Percentiles rank a stretch among this genome's conserved stretches.
Conservation (phyloP, 495 filamentous ascomycete species). For the Trichoderma gamsii region DNA sequence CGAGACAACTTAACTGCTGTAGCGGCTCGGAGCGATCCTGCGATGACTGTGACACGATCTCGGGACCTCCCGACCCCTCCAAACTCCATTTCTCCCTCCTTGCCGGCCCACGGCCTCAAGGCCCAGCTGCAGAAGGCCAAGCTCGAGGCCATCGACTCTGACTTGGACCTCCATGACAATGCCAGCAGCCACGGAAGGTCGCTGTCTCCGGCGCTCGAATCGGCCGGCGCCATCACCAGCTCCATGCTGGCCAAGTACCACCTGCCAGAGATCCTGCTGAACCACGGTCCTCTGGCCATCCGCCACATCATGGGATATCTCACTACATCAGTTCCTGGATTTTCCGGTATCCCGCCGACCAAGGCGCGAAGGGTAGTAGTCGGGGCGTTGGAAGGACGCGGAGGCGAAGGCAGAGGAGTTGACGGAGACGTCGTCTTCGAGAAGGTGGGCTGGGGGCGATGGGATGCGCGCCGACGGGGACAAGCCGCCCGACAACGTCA, state of each 20-base stretch:
- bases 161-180: conserved; percentile 76
- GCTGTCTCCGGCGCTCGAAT: conserved; percentile 54
- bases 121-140: conserved; percentile 52
- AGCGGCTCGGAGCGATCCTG: conserved; percentile 51
- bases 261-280: conserved; percentile 82
- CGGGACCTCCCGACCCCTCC: conserved; percentile 81
- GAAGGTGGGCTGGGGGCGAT: conserved; percentile 96
- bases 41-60: conserved; percentile 40
- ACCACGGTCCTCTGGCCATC: conserved; percentile 86
- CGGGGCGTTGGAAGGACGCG: conserved; percentile 67
- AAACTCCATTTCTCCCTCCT: conserved; percentile 88
- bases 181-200: conserved; percentile 46
- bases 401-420: conserved; percentile 57
- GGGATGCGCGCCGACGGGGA: conserved; percentile 75
- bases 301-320: conserved; percentile 91
- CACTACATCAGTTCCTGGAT: conserved; percentile 88
- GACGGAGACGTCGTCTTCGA: conserved; percentile 81
- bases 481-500: conserved; percentile 47
- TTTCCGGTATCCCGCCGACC: conserved; percentile 81
- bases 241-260: conserved; percentile 84
- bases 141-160: conserved; percentile 72
- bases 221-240: conserved; percentile 76
- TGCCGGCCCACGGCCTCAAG: conserved; percentile 74
- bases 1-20: conserved; percentile 58
- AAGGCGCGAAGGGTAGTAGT: conserved; percentile 88